Evolutionary conservation across 305 asterid species (phyloP).

Genomic region (Andrographis paniculata): DNA sequence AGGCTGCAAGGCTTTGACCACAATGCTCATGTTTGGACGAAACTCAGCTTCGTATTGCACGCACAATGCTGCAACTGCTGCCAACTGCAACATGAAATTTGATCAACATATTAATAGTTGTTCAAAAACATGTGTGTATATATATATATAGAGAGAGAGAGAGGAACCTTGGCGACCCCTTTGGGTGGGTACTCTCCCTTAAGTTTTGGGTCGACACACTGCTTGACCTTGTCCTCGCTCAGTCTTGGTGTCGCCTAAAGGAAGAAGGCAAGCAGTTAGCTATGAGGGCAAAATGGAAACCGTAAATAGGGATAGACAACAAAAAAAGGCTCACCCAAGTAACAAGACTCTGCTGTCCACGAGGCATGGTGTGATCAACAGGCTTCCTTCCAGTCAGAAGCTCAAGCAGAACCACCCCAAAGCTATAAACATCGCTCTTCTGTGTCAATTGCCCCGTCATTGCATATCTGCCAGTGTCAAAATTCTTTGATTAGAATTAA

Average conservation of each 20-base stretch:
- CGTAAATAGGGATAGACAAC: background rate
- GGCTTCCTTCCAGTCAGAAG: conserved; percentile 78
- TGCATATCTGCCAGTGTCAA: conserved; percentile 63
- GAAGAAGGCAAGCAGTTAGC: conserved; percentile 15
- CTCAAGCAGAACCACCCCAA: conserved; percentile 74
- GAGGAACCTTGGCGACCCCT: conserved; percentile 61
- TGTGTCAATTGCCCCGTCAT: conserved; percentile 74
- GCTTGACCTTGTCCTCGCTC: conserved; percentile 78
- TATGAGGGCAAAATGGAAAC: background rate
- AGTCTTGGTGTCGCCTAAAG: conserved; percentile 67
- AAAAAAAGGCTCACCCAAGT: conserved; percentile 48
- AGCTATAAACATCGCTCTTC: conserved; percentile 76
- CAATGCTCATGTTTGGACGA: conserved; percentile 78
- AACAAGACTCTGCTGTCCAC: conserved; percentile 73
- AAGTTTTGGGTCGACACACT: conserved; percentile 61
- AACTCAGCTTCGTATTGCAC: conserved; percentile 78
- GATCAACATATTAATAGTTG: conserved; percentile 3
- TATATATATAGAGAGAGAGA: conserved; percentile 10
- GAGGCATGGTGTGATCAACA: conserved; percentile 77
- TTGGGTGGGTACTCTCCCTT: conserved; percentile 65
- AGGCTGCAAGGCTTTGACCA: conserved; percentile 76
- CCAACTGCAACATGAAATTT: conserved; percentile 39
- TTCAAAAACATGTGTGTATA: conserved; percentile 4
- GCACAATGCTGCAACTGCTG: conserved; percentile 74
- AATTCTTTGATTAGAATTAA: no score